These are phyloP conservation scores for Leccinum subgranulosum DNA, from an alignment of 768 basidiomycete species.

Conservation along the genomic window DNA sequence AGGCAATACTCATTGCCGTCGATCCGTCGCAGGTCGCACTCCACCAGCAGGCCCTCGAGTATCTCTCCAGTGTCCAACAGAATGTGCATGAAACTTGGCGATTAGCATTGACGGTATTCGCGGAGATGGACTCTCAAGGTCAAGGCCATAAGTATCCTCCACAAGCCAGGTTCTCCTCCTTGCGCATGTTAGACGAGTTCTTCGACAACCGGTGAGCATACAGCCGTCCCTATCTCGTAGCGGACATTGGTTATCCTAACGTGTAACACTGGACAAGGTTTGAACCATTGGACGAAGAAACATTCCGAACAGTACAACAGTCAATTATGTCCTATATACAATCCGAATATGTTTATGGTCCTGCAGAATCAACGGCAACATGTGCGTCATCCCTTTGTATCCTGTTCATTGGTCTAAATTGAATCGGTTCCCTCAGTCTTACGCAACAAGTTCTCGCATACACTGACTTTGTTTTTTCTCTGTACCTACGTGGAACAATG, in stretches of 20 bases:
- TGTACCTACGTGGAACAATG: conserved; percentile 83
- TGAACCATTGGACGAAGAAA: conserved; percentile 64
- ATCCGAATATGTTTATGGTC: conserved; percentile 82
- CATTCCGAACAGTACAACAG: conserved; percentile 71
- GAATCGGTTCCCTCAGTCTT: conserved; percentile 50
- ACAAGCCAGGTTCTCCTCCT: conserved; percentile 76
- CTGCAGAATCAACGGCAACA: conserved; percentile 74
- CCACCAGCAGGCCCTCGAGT: conserved; percentile 85
- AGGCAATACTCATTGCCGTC: conserved; percentile 86
- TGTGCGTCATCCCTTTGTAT: conserved; percentile 56
- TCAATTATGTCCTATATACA: conserved; percentile 79
- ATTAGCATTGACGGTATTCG: conserved; percentile 72
- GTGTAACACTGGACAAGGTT: conserved; percentile 39
- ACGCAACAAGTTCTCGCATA: conserved; percentile 94
- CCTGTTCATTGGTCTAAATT: conserved; percentile 1
- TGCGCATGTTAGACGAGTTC: conserved; percentile 79
- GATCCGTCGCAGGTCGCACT: conserved; percentile 68
- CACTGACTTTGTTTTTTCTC: conserved; percentile 84
- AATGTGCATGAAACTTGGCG: conserved; percentile 78
- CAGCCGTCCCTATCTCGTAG: neutral
- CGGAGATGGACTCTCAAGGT: conserved; percentile 58
- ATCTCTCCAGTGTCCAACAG: conserved; percentile 72
- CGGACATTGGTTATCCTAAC: conserved; percentile 5
- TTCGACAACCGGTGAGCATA: conserved; percentile 73
- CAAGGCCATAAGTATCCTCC: conserved; percentile 57